Evolutionary conservation across 305 asterid species (phyloP).

Genomic region (Solanum hybrid): DNA sequence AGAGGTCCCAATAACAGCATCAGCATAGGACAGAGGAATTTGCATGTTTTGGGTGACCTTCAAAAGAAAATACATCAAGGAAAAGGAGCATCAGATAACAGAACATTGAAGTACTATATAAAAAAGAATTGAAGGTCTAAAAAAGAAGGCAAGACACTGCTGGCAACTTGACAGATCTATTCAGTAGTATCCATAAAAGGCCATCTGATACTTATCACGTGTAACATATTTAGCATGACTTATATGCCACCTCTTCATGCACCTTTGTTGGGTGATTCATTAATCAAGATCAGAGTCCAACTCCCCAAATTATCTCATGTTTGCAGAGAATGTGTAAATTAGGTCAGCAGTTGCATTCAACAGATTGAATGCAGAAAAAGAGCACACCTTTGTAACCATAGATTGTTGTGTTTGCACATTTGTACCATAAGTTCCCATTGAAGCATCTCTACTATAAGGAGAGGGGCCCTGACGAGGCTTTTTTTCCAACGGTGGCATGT

Average conservation of each 20-base stretch:
- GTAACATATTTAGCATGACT: background rate
- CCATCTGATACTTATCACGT: background rate
- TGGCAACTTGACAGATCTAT: background rate
- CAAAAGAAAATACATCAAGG: conserved; percentile 4
- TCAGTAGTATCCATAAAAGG: background rate
- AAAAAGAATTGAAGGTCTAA: background rate
- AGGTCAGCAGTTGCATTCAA: background rate
- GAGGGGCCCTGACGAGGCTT: conserved; percentile 7
- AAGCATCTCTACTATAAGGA: conserved; percentile 13
- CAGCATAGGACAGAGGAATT: conserved; percentile 64
- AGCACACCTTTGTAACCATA: conserved; percentile 43
- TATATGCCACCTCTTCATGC: background rate
- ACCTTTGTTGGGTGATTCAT: background rate
- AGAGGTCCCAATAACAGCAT: conserved; percentile 68
- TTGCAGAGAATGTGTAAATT: background rate
- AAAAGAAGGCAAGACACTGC: background rate
- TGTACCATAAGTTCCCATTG: conserved; percentile 7
- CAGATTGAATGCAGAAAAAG: background rate
- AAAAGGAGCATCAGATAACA: background rate
- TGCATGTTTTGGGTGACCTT: conserved; percentile 78
- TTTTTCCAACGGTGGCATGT: conserved; percentile 16
- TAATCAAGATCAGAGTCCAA: background rate
- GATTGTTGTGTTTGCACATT: conserved; percentile 30
- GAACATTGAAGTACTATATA: background rate
- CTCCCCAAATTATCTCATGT: background rate